phyloP scores from a whole-genome alignment of 2,329 filamentous ascomycete species.

The Venturia aucupariae region DNA sequence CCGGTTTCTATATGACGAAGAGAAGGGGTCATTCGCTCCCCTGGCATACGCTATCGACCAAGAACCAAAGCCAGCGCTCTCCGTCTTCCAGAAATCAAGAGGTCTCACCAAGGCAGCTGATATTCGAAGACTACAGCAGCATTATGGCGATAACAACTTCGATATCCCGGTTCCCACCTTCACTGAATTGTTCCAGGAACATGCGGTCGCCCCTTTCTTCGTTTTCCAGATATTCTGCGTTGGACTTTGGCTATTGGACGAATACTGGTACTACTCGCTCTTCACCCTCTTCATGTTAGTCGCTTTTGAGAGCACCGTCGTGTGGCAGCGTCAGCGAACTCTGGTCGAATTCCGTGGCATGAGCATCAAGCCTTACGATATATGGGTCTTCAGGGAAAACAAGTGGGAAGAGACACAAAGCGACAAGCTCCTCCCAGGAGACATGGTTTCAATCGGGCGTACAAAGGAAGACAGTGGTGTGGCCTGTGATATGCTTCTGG shows the following conservation, averaged over 20 bases:
- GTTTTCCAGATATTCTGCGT: constrained; percentile 99
- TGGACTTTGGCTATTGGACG: constrained; percentile 94
- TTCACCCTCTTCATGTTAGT: constrained; percentile 99
- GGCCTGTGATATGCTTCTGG: constrained; percentile 90
- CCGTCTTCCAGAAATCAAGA: constrained; percentile 67
- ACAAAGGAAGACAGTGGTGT: constrained; percentile 97
- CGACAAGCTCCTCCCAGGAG: constrained; percentile 85
- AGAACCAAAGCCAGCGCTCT: constrained; percentile 72
- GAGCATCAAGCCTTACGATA: constrained; percentile 97
- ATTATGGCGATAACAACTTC: constrained; percentile 94
- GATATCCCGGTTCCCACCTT: constrained; percentile 97
- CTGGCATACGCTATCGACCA: constrained; percentile 75
- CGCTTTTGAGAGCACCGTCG: constrained; percentile 93
- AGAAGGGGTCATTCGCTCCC: constrained; percentile 67
- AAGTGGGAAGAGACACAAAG: constrained; percentile 85
- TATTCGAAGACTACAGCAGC: constrained; percentile 69
- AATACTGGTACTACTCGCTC: constrained; percentile 99
- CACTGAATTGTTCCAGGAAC: constrained; percentile 92
- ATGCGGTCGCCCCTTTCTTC: constrained; percentile 97
- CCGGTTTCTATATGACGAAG: constrained; percentile 75
- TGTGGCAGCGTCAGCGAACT: constrained; percentile 96
- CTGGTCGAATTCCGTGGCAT: constrained; percentile 95
- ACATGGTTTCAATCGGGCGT: constrained; percentile 82
- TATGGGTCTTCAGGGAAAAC: constrained; percentile 80
- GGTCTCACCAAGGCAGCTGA: constrained; percentile 69